Evolutionary conservation across 2,329 filamentous ascomycete species (phyloP), one percentile per base, ranked within the genome.

Genomic region (Nothopassalora personata): DNA sequence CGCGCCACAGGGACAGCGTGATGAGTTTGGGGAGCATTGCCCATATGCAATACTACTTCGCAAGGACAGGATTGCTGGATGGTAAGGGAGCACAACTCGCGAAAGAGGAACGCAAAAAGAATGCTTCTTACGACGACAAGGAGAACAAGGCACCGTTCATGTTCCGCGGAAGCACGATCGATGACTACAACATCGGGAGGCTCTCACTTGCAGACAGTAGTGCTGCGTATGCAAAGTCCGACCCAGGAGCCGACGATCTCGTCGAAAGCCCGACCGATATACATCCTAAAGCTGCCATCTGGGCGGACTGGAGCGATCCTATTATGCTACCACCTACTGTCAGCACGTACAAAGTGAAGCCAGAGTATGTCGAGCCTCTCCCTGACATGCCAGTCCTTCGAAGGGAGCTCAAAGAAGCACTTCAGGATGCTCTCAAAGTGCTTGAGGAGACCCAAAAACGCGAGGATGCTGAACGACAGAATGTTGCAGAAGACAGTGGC

Each of bases 1-100:
- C 94, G 50, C 86, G 86, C 71, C 91, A 91, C 53, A 83, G 94
- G 63, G 93, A 99, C 74, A 97, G 92, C 72, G 94, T 99, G 65
- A 88, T 97, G 84, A 96, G 91, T 71, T 77, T 99, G 62, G 94
- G 94, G 56, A 97, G 92, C 75, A 99, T 99, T 68, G 91, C 92
- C 57, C 94, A 99, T 77, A 80, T 99, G 70, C 94, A 99, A 75
- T 96, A 97, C 77, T 99, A 97, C 76, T 99, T 99, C 77, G 93
- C 94, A 36, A 83, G 94, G 60, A 99, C 94, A 0, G 94, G 94
- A 5, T 77, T 99, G 64, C 78, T 99, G 53, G 94, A 99, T 71
- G 91, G 93, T 58, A 97, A 97, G 73, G 93, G 92, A 36, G 94
- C 86, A 56, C 89, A 95, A 73, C 78, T 95, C 60, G 87, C 89